phyloP scores from a whole-genome alignment of 2,329 filamentous ascomycete species.

The Chaetomiaceae sp. region DNA sequence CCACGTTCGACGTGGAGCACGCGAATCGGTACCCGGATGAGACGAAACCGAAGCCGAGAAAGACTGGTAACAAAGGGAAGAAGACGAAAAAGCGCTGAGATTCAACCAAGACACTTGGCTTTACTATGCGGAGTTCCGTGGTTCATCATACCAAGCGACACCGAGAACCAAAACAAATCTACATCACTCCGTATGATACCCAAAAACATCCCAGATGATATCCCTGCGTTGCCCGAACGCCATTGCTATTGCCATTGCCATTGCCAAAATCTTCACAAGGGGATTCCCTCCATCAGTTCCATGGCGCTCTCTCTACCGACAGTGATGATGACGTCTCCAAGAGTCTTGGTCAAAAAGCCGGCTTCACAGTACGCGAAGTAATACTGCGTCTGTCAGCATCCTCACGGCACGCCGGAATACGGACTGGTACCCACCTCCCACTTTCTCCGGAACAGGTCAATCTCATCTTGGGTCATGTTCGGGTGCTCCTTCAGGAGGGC shows the following conservation, averaged over 20 bases:
- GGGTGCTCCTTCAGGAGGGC: slow-evolving; percentile 56
- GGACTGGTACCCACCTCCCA: slow-evolving; percentile 54
- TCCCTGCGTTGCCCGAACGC: not conserved
- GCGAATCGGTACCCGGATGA: slow-evolving; percentile 57
- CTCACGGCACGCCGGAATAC: not conserved
- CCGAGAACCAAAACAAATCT: not conserved
- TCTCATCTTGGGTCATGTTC: slow-evolving; percentile 55
- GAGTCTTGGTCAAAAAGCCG: slow-evolving; percentile 65
- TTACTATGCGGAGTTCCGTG: no score
- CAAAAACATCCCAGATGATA: not conserved
- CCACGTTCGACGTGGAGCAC: slow-evolving; percentile 78
- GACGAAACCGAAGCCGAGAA: slow-evolving; percentile 32
- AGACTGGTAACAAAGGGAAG: slow-evolving; percentile 41
- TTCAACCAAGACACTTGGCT: not conserved
- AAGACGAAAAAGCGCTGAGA: slow-evolving; percentile 37
- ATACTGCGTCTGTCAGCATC: slow-evolving; percentile 44
- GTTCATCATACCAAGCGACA: no score
- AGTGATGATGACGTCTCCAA: slow-evolving; percentile 70
- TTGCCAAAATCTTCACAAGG: slow-evolving; percentile 42
- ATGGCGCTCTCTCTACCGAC: slow-evolving; percentile 60
- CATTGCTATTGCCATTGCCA: not conserved
- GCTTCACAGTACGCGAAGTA: slow-evolving; percentile 75
- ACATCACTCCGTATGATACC: not conserved
- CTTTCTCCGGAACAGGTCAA: slow-evolving; percentile 65
- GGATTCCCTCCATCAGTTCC: slow-evolving; percentile 67